Conservation (phyloP, 164 flowering plant species). For the Liriodendron chinense region DNA sequence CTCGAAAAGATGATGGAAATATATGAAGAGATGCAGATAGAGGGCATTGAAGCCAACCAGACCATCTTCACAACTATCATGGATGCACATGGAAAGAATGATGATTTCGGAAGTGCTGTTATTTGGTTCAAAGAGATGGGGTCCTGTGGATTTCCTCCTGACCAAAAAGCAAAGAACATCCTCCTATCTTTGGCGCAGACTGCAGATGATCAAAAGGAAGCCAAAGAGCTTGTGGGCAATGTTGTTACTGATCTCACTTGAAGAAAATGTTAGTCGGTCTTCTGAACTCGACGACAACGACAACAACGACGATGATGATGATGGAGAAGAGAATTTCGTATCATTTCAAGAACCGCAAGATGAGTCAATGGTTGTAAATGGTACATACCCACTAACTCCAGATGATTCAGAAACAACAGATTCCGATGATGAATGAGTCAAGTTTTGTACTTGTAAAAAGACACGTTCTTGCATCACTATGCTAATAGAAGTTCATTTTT, state of each 20-base stretch:
- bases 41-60: constrained; percentile 62
- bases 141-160: constrained; percentile 58
- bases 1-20: constrained; percentile 83
- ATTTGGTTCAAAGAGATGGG: constrained; percentile 89
- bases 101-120: constrained; percentile 73
- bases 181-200: constrained; percentile 77
- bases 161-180: constrained; percentile 87
- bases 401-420: constrained; percentile 5
- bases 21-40: constrained; percentile 64
- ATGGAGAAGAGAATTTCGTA: constrained; percentile 1
- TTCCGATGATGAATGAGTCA: not conserved
- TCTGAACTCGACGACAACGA: constrained; percentile 21
- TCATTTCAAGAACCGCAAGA: constrained; percentile 13
- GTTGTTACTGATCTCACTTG: constrained; percentile 5
- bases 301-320: constrained; percentile 20
- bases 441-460: not conserved
- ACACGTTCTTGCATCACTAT: not conserved
- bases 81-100: constrained; percentile 89
- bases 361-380: constrained; percentile 11
- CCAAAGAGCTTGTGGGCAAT: constrained; percentile 51
- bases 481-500: no score
- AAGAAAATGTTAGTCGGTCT: constrained; percentile 5
- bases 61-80: constrained; percentile 81
- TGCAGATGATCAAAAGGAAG: constrained; percentile 62
- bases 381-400: constrained; percentile 9